Evolutionary conservation across 2,329 filamentous ascomycete genomes (phyloP), one percentile per base, ranked within the genome.

Genomic region (Colletotrichum salicis): DNA sequence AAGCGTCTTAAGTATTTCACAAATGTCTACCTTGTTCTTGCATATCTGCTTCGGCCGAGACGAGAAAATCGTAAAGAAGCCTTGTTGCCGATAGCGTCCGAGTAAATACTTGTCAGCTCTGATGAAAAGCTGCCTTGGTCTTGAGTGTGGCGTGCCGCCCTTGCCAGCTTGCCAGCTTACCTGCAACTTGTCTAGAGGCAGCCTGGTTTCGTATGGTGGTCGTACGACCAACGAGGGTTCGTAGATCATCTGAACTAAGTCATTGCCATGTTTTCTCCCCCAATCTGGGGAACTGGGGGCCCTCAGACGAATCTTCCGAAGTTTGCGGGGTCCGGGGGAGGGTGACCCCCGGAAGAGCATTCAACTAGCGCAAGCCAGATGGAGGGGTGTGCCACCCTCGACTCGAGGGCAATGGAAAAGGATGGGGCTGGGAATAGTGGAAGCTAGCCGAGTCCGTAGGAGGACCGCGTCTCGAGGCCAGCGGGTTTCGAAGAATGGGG

Each of bases 261-360:
- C 41, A 48, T 66, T 70, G 67, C 56, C 22, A 29, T 66, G 56
- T 55, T 24, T 55, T 56, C 31, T 45, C 64, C 67, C 48, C 67
- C 67, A 66, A 51, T 70, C 62, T 70, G 67, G 62, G 67, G 67
- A 51, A 70, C 64, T 29, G 58, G 67, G 67, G 37, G 13, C 37
- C 62, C 60, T 56, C 55, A 70, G 55, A 65, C 33, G 62, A 70
- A 55, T 33, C 48, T 56, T 41, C 61, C n/a, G 52, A 45, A 59
- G 48, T 15, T 37, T 70, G 67, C 56, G 67, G 67, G 67, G 67
- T 70, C 62, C 45, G 67, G 67, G 67, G 67, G 66, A 37, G 15
- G 7, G 54, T 45, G 37, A 19, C 37, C 37, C 61, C 62, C 62
- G 67, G 35, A 24, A 10, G 11, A 35, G 48, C 6, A 48, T 19